Conservation (phyloP, 495 filamentous ascomycete genomes). For the Aspergillus carlsbadensis region DNA sequence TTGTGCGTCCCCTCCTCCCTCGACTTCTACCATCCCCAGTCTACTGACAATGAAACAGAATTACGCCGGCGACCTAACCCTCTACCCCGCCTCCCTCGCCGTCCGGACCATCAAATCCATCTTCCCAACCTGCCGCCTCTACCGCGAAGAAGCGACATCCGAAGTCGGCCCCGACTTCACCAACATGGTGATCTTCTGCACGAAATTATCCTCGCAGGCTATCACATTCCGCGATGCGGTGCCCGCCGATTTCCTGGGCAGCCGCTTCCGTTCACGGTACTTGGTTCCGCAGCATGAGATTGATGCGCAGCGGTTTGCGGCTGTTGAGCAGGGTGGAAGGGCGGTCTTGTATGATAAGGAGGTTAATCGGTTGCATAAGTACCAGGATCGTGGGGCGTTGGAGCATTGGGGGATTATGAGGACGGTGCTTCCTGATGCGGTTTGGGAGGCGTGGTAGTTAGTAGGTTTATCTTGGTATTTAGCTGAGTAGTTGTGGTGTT, state of each 20-base stretch:
- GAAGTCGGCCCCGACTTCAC: slow-evolving; percentile 67
- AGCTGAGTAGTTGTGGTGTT: background rate
- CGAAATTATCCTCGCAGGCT: slow-evolving; percentile 30
- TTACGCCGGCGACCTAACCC: slow-evolving; percentile 87
- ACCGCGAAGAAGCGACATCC: slow-evolving; percentile 67
- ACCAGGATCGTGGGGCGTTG: slow-evolving; percentile 70
- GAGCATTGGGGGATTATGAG: slow-evolving; percentile 94
- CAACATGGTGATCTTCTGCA: slow-evolving; percentile 77
- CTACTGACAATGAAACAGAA: slow-evolving; percentile 56
- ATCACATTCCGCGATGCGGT: slow-evolving; percentile 69
- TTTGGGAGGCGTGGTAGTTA: slow-evolving; percentile 94
- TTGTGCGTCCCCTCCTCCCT: slow-evolving; percentile 56
- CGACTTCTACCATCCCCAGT: background rate
- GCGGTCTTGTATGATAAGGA: slow-evolving; percentile 27
- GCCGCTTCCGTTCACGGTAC: slow-evolving; percentile 63
- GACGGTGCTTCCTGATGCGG: slow-evolving; percentile 67
- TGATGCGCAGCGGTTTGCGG: slow-evolving; percentile 47
- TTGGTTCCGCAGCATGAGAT: slow-evolving; percentile 76
- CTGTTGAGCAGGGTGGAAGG: slow-evolving; percentile 33
- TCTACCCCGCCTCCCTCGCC: slow-evolving; percentile 67
- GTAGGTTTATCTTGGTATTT: slow-evolving; percentile 48
- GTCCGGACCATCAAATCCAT: slow-evolving; percentile 69
- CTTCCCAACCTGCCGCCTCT: slow-evolving; percentile 81
- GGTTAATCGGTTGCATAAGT: slow-evolving; percentile 60
- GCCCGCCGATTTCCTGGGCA: slow-evolving; percentile 67